Evolutionary conservation across 106 monocot species (phyloP).

Genomic region (Allium cepa): DNA sequence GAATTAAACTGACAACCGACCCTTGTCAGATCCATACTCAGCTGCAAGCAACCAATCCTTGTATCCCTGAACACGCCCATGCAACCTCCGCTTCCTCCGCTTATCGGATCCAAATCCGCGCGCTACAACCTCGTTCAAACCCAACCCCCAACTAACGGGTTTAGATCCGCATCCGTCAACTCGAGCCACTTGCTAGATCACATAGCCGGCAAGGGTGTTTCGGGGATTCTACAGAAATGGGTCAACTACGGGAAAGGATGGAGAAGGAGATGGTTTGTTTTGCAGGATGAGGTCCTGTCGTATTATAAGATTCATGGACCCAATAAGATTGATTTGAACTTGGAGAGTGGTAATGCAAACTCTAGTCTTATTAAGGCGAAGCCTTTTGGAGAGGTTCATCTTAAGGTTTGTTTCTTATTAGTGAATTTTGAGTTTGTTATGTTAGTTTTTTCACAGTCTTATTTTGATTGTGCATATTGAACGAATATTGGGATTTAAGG

Average conservation of each 20-base stretch:
- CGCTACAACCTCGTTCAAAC: background rate
- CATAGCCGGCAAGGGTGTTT: constrained; percentile 49
- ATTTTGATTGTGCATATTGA: background rate
- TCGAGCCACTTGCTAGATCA: constrained; percentile 20
- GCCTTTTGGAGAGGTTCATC: constrained; percentile 53
- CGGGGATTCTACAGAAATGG: constrained; percentile 92
- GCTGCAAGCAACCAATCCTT: too few species aligned
- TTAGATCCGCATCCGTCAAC: background rate
- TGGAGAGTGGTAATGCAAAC: constrained; percentile 16
- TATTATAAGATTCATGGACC: constrained; percentile 66
- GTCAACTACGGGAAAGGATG: constrained; percentile 94
- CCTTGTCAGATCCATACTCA: too few species aligned
- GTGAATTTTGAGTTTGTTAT: background rate
- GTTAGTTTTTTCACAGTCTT: background rate
- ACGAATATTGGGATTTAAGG: background rate
- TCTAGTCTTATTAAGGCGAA: constrained; percentile 22
- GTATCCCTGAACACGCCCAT: background rate
- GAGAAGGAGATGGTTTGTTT: constrained; percentile 84
- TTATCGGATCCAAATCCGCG: constrained; percentile 18
- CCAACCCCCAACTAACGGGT: constrained; percentile 1
- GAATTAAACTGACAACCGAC: too few species aligned
- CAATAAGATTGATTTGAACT: constrained; percentile 31
- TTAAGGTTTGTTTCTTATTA: constrained; percentile 26
- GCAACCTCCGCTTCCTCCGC: background rate
- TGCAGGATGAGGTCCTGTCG: constrained; percentile 51